A percentile compares a stretch with the other conserved stretches of the same genome.
These are phyloP conservation scores for Dalbergia oliveri DNA, from an alignment of 306 rosid genomes.

Conservation along the genomic window DNA sequence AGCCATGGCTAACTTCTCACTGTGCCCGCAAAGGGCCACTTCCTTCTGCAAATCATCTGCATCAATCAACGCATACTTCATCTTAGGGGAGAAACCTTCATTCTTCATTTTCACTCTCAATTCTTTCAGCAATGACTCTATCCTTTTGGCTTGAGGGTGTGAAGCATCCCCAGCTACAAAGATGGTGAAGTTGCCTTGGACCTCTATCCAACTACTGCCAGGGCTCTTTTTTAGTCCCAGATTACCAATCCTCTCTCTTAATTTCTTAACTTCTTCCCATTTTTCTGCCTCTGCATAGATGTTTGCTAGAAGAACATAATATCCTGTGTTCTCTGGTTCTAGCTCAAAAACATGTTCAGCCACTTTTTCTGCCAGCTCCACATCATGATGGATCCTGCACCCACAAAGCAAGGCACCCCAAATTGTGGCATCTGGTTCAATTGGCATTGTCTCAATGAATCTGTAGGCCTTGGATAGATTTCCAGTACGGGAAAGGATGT, in stretches of 20 bases:
- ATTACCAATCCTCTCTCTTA: conserved; percentile 63
- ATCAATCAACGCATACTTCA: conserved; percentile 67
- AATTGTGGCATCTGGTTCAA: conserved; percentile 70
- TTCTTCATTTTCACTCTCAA: conserved; percentile 66
- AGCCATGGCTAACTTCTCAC: conserved; percentile 80
- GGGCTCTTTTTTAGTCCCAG: conserved; percentile 64
- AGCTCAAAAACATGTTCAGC: conserved; percentile 73
- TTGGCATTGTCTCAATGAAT: conserved; percentile 68
- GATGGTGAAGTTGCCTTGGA: conserved; percentile 58
- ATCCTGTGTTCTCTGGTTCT: conserved; percentile 81
- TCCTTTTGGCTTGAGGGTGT: conserved; percentile 66
- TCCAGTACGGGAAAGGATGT: conserved; percentile 78
- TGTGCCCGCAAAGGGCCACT: conserved; percentile 75
- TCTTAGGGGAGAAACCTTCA: conserved; percentile 66
- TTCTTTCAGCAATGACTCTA: conserved; percentile 55
- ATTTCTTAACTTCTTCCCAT: conserved; percentile 71
- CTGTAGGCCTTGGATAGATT: conserved; percentile 62
- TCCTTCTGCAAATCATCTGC: conserved; percentile 72
- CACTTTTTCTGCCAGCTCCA: conserved; percentile 75
- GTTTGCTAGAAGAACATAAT: conserved; percentile 72
- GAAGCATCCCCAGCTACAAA: conserved; percentile 70
- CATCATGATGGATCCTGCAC: conserved; percentile 74
- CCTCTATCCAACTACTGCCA: conserved; percentile 78
- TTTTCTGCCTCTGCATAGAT: conserved; percentile 79
- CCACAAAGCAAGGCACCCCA: conserved; percentile 83